Evolutionary conservation across 164 flowering plant species (phyloP), one percentile per base, ranked within the genome.

Genomic region (Aristolochia contorta): DNA sequence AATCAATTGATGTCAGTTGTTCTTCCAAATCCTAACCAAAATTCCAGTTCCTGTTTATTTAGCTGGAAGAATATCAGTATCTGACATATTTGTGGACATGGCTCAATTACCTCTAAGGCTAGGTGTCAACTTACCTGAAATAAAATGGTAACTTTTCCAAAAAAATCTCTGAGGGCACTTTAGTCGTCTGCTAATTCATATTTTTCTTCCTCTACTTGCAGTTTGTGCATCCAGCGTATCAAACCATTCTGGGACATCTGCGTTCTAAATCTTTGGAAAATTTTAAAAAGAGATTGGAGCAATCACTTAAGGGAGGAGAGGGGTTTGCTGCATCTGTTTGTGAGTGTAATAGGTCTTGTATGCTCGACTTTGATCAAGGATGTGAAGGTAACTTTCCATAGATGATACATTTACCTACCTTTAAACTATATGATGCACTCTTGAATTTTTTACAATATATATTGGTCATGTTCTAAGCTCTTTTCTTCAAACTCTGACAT

Each of bases 241-340:
- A 55, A 10, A 54, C 78, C 47, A 62, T 82, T 79, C 69, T 86
- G 74, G 84, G 83, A 7, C 89, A 82, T 69, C 64, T 79, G 47
- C 82, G 84, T 30, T 63, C 72, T 48, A 71, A 50, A 60, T 59
- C 78, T 21, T 76, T 78, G 16, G 74, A 76, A 25, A 68, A 61
- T 47, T 86, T 86, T 59, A 82, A 76, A 66, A 57, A 65, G 21
- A 25, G 61, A 66, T 66, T 86, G 33, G 87, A 79, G 25, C 60
- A 77, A 22, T 59, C 64, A 16, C 49, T 82, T 9, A 65, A 51
- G 18, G 68, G 61, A 41, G 86, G 87, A 56, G 73, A 81, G 69
- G 79, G 73, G 32, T 86, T 86, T 78, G 79, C 93, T 69, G 74
- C 70, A 48, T 67, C 89, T 66, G 87, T 69, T 64, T 80, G 70